These are phyloP conservation scores for Cytospora paraplurivora DNA, from an alignment of 2,329 filamentous ascomycete species.

Conservation along the genomic window DNA sequence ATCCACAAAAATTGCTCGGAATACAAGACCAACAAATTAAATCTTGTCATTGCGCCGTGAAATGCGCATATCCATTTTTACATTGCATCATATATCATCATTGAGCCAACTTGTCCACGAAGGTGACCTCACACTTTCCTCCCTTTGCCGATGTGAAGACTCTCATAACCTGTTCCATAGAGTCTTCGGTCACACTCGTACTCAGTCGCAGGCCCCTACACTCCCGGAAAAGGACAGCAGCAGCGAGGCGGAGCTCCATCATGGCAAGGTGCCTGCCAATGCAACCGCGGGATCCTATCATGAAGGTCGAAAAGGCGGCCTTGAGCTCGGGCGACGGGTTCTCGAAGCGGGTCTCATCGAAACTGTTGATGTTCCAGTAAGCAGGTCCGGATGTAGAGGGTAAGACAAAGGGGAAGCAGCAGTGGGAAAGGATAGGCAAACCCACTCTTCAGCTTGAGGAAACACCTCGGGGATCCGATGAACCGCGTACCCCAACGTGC, in stretches of 20 bases:
- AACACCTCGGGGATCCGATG: slow-evolving; percentile 41
- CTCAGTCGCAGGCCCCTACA: slow-evolving; percentile 25
- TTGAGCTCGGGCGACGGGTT: slow-evolving; percentile 40
- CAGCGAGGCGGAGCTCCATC: slow-evolving; percentile 51
- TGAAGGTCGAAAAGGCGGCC: slow-evolving; percentile 52
- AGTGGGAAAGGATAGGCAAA: not conserved
- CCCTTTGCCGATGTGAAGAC: slow-evolving; percentile 30
- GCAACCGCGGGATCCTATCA: slow-evolving; percentile 52
- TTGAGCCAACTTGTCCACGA: not conserved
- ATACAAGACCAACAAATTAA: too few species aligned
- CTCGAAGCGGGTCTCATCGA: slow-evolving; percentile 39
- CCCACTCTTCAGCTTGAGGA: slow-evolving; percentile 35
- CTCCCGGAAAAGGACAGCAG: slow-evolving; percentile 48
- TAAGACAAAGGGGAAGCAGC: not conserved
- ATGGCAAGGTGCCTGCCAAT: slow-evolving; percentile 55
- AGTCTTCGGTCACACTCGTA: slow-evolving; percentile 27
- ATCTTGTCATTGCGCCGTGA: too few species aligned
- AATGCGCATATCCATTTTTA: too few species aligned
- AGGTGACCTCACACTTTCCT: slow-evolving; percentile 27
- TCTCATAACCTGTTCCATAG: slow-evolving; percentile 27
- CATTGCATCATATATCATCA: not conserved
- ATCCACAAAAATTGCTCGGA: too few species aligned
- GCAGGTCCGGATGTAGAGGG: not conserved
- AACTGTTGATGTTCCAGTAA: slow-evolving; percentile 11
- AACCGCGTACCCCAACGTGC: slow-evolving; percentile 40